A percentile compares a stretch with the other conserved stretches of the same genome.
Evolutionary conservation across 2,329 filamentous ascomycete species (phyloP).

Genomic region (Plectosphaerella sp.): DNA sequence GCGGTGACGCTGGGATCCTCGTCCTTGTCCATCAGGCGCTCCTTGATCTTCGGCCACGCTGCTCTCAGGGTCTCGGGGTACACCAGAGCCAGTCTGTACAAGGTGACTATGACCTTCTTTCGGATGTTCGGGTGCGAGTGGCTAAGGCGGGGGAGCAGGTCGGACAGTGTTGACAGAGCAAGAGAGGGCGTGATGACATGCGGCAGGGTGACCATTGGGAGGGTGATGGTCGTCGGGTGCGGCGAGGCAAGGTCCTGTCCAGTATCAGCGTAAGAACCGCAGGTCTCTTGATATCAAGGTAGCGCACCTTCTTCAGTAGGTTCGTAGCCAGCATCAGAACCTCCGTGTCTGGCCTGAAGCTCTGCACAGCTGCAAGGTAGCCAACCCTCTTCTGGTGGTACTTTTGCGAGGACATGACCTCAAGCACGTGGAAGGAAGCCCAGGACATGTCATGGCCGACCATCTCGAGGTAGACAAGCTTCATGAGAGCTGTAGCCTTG

Average conservation of each 20-base stretch:
- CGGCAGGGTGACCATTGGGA: constrained; percentile 86
- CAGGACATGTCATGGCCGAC: constrained; percentile 99
- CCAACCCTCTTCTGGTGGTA: constrained; percentile 94
- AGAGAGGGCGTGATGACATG: constrained; percentile 92
- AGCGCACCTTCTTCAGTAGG: constrained; percentile 77
- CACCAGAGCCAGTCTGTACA: constrained; percentile 91
- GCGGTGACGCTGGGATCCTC: constrained; percentile 93
- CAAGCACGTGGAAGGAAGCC: constrained; percentile 96
- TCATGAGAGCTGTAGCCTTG: constrained; percentile 92
- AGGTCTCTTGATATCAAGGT: background rate
- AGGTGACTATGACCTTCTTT: constrained; percentile 93
- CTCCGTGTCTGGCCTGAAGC: constrained; percentile 91
- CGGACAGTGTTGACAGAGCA: constrained; percentile 81
- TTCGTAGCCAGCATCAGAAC: constrained; percentile 98
- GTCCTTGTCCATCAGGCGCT: constrained; percentile 80
- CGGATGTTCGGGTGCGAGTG: constrained; percentile 83
- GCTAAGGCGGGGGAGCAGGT: constrained; percentile 78
- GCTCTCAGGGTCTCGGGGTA: constrained; percentile 90
- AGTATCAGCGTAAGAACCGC: background rate
- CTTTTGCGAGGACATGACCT: constrained; percentile 96
- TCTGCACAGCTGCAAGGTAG: constrained; percentile 93
- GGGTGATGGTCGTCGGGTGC: constrained; percentile 70
- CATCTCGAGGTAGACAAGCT: constrained; percentile 98
- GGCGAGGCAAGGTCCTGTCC: constrained; percentile 68
- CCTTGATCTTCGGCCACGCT: constrained; percentile 97